A percentile compares a stretch with the other conserved stretches of the same genome.
These are phyloP conservation scores for Lomentospora prolificans DNA, from an alignment of 2,329 filamentous ascomycete species.

Conservation along the genomic window DNA sequence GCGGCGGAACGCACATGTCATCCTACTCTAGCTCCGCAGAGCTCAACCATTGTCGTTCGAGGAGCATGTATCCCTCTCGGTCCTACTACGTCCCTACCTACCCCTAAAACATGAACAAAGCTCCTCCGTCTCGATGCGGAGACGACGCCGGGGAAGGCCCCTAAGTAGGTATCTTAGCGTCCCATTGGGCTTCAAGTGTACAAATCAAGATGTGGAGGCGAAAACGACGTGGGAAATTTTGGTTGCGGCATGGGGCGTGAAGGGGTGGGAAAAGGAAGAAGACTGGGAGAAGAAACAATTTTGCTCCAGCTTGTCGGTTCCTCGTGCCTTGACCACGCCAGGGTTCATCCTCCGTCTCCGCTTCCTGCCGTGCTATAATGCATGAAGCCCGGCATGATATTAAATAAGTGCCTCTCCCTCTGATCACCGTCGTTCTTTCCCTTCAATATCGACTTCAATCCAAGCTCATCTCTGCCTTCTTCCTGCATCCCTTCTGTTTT, in stretches of 20 bases:
- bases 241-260: not conserved
- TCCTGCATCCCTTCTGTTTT: not conserved
- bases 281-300: not conserved
- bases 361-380: slow-evolving; percentile 7
- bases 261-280: not conserved
- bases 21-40: not conserved
- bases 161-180: not conserved
- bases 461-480: not conserved
- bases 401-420: slow-evolving; percentile 8
- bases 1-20: slow-evolving; percentile 1
- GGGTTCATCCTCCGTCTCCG: not conserved
- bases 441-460: not conserved
- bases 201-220: not conserved
- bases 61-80: not conserved
- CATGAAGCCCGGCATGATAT: slow-evolving; percentile 8
- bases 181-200: not conserved
- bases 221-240: not conserved
- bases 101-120: not conserved
- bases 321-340: slow-evolving; percentile 1
- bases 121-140: not conserved
- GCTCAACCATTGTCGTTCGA: slow-evolving; percentile 1
- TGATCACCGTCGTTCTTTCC: not conserved
- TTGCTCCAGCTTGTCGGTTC: slow-evolving; percentile 8
- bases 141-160: not conserved
- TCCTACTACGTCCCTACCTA: slow-evolving; percentile 5